Evolutionary conservation across 495 filamentous ascomycete species (phyloP).

Genomic region (Darksidea phi): DNA sequence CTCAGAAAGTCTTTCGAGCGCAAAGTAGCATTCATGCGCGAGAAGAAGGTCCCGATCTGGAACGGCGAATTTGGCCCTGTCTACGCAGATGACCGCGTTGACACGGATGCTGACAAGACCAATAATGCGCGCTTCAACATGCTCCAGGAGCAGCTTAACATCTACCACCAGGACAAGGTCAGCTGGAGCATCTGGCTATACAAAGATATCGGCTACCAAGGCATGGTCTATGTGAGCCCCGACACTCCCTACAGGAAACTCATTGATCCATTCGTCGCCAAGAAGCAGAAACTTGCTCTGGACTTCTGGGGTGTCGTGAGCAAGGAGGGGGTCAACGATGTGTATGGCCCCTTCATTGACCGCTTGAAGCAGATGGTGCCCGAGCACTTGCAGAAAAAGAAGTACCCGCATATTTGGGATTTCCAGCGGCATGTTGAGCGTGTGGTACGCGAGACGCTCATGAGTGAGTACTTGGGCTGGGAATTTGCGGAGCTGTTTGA

Average conservation of each 20-base stretch:
- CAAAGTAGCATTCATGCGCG: conserved; percentile 60
- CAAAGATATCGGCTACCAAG: conserved; percentile 65
- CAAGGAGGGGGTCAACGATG: background rate
- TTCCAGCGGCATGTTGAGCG: background rate
- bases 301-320: background rate
- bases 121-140: background rate
- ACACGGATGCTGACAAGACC: conserved; percentile 41
- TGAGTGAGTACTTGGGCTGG: background rate
- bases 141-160: conserved; percentile 49
- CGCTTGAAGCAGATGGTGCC: background rate
- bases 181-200: conserved; percentile 66
- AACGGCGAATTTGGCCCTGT: conserved; percentile 69
- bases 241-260: conserved; percentile 52
- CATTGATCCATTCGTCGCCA: conserved; percentile 32
- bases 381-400: background rate
- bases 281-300: background rate
- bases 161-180: conserved; percentile 58
- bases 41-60: conserved; percentile 57
- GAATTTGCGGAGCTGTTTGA: background rate
- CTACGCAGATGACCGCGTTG: conserved; percentile 49
- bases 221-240: conserved; percentile 57
- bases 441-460: background rate
- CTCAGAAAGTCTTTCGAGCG: conserved; percentile 52
- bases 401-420: background rate
- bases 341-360: background rate